Percentiles rank a stretch among this genome's conserved stretches.
Conservation (phyloP, 2,329 filamentous ascomycete species). For the Triangularia setosa region DNA sequence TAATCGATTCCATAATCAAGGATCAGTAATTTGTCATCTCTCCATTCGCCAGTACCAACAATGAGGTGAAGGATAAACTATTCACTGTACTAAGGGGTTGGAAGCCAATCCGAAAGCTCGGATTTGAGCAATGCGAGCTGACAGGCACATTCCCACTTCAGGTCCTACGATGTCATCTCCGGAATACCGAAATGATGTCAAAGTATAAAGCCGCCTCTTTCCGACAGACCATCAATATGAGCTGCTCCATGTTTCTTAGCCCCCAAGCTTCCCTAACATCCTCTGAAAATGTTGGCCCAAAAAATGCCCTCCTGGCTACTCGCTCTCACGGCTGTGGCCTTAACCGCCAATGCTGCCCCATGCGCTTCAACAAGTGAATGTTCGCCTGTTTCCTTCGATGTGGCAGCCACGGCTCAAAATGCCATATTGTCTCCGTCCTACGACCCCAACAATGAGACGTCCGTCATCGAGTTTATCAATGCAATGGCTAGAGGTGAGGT, state of each 20-base stretch:
- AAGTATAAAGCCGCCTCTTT: background rate
- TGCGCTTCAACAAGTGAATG: background rate
- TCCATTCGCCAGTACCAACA: background rate
- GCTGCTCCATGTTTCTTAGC: background rate
- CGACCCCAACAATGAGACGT: conserved; percentile 7
- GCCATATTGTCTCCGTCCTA: background rate
- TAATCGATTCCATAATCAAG: background rate
- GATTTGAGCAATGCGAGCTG: background rate
- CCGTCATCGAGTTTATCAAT: background rate
- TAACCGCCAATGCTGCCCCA: background rate
- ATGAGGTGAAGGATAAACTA: background rate
- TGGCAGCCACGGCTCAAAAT: background rate
- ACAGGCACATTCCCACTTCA: background rate
- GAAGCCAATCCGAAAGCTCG: background rate
- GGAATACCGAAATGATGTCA: background rate
- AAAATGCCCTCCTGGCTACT: background rate
- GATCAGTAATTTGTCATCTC: background rate
- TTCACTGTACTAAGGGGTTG: background rate
- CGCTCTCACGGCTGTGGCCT: background rate
- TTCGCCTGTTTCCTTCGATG: background rate
- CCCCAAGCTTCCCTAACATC: background rate
- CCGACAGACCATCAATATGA: background rate
- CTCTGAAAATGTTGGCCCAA: background rate
- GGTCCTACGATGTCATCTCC: background rate
- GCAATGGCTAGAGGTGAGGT: background rate